phyloP scores from a whole-genome alignment of 495 filamentous ascomycete genomes.

The Physcia stellaris region DNA sequence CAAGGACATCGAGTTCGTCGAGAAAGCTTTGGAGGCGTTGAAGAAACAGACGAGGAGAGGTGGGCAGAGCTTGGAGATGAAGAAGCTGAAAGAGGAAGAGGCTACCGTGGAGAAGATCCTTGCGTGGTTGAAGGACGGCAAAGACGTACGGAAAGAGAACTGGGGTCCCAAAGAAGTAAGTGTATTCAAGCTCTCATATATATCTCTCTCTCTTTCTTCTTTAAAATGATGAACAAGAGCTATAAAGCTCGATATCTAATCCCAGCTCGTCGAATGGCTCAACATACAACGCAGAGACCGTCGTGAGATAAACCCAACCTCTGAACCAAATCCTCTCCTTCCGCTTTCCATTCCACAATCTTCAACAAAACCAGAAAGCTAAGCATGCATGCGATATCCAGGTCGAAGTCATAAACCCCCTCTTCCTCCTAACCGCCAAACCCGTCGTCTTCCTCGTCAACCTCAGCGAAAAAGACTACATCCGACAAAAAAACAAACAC shows the following conservation, averaged over 20 bases:
- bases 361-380: constrained; percentile 5
- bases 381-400: constrained; percentile 29
- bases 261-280: constrained; percentile 98
- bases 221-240: constrained; percentile 96
- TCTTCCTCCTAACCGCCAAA: constrained; percentile 91
- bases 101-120: constrained; percentile 82
- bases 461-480: constrained; percentile 91
- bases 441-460: constrained; percentile 97
- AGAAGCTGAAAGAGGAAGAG: constrained; percentile 92
- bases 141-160: constrained; percentile 80
- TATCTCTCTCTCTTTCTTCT: constrained; percentile 3
- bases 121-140: constrained; percentile 65
- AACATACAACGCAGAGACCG: constrained; percentile 55
- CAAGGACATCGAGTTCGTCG: constrained; percentile 98
- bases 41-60: constrained; percentile 89
- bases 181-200: constrained; percentile 12
- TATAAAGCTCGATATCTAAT: constrained; percentile 84
- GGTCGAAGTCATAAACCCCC: constrained; percentile 96
- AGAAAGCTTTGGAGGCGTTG: constrained; percentile 81
- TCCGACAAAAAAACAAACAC: constrained; percentile 99
- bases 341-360: constrained; percentile 2
- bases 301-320: constrained; percentile 65
- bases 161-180: constrained; percentile 95
- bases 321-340: constrained; percentile 26
- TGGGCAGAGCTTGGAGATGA: constrained; percentile 95